phyloP scores from a whole-genome alignment of 2,329 filamentous ascomycete genomes.

The Mycosphaerella arachidis region DNA sequence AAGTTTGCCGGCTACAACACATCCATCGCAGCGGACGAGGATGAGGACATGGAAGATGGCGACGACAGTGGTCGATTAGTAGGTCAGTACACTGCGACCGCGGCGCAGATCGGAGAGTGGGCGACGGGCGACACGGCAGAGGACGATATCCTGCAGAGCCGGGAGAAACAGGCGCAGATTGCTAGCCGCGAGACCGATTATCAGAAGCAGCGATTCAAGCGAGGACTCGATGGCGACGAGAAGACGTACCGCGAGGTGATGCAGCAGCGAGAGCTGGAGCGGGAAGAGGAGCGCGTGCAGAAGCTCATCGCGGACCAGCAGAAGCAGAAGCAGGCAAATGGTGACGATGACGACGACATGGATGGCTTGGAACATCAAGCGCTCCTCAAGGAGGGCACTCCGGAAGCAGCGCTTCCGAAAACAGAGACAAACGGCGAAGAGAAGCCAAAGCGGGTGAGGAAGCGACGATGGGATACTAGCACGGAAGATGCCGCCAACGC shows the following conservation, averaged over 20 bases:
- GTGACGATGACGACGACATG: constrained; percentile 63
- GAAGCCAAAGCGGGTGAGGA: constrained; percentile 67
- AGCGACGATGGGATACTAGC: constrained; percentile 87
- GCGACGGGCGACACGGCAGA: constrained; percentile 83
- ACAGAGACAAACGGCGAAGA: constrained; percentile 52
- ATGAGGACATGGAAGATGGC: constrained; percentile 71
- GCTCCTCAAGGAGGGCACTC: constrained; percentile 59
- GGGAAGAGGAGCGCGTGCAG: constrained; percentile 84
- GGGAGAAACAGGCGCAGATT: constrained; percentile 87
- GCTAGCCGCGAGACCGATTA: constrained; percentile 93
- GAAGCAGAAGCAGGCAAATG: constrained; percentile 61
- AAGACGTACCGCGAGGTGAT: constrained; percentile 86
- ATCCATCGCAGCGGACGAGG: constrained; percentile 75
- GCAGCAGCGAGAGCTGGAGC: constrained; percentile 82
- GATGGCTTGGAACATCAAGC: constrained; percentile 62
- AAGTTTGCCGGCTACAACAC: constrained; percentile 87
- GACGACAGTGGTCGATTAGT: constrained; percentile 67
- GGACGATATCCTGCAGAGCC: constrained; percentile 80
- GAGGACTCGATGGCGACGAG: constrained; percentile 69
- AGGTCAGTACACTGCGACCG: constrained; percentile 92
- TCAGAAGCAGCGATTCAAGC: constrained; percentile 90
- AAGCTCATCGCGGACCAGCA: constrained; percentile 75
- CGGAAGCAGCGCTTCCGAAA: constrained; percentile 43
- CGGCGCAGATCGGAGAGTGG: constrained; percentile 90
- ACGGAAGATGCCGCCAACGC: constrained; percentile 32